phyloP scores from a whole-genome alignment of 1,284 basidiomycete genomes.

The Trametes polyzona region DNA sequence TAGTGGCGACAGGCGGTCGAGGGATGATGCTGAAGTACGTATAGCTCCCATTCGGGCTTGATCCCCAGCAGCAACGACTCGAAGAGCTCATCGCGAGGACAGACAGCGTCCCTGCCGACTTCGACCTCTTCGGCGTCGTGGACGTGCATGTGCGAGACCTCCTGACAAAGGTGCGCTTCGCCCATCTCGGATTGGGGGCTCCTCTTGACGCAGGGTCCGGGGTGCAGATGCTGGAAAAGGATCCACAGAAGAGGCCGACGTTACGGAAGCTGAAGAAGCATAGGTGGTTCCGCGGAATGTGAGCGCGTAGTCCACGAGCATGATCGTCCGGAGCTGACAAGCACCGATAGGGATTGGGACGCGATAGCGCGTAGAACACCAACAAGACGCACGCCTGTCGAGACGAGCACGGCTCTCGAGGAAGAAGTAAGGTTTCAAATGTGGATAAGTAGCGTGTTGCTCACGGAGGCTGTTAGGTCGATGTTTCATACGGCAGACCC shows the following conservation, averaged over 20 bases:
- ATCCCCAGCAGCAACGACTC: conserved; percentile 20
- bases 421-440: conserved; percentile 1
- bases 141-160: conserved; percentile 22
- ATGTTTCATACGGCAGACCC: conserved; percentile 17
- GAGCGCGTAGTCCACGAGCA: not conserved
- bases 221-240: conserved; percentile 31
- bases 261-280: conserved; percentile 31
- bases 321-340: not conserved
- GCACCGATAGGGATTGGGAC: conserved; percentile 17
- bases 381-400: not conserved
- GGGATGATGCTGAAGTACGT: not conserved
- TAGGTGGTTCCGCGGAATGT: conserved; percentile 30
- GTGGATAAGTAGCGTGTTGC: too few relatives aligned
- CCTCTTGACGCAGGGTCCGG: not conserved
- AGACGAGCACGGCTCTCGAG: not conserved
- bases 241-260: conserved; percentile 26
- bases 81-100: conserved; percentile 26
- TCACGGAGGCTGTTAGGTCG: not conserved
- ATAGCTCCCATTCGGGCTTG: conserved; percentile 30
- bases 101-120: conserved; percentile 13
- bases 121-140: conserved; percentile 15
- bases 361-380: conserved; percentile 5
- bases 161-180: conserved; percentile 19
- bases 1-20: not conserved
- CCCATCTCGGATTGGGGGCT: too few relatives aligned